phyloP scores from a whole-genome alignment of 2,329 filamentous ascomycete species.

The Gnomoniopsis sp. region DNA sequence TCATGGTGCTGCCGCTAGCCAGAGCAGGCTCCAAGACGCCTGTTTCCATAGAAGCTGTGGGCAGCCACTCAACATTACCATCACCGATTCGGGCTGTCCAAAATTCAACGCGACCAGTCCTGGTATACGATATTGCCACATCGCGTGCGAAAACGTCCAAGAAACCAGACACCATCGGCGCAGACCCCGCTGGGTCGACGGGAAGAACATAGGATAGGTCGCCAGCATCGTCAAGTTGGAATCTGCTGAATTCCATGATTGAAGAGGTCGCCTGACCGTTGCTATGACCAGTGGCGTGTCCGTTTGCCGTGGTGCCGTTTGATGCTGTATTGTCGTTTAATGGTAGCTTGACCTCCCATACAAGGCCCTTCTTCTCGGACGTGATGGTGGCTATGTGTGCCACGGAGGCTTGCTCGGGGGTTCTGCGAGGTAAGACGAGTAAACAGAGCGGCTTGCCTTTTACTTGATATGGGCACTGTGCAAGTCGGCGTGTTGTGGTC shows the following conservation, averaged over 20 bases:
- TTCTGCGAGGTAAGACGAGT: constrained; percentile 64
- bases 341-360: constrained; percentile 73
- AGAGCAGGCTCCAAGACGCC: constrained; percentile 69
- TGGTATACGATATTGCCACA: constrained; percentile 80
- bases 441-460: constrained; percentile 75
- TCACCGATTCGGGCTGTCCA: constrained; percentile 78
- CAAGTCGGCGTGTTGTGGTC: constrained; percentile 55
- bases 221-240: constrained; percentile 61
- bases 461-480: constrained; percentile 54
- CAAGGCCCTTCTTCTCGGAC: constrained; percentile 72
- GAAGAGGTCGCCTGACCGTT: constrained; percentile 35
- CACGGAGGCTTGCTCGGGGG: constrained; percentile 52
- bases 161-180: constrained; percentile 69
- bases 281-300: constrained; percentile 18
- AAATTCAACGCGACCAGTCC: constrained; percentile 70
- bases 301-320: constrained; percentile 8
- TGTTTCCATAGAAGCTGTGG: constrained; percentile 79
- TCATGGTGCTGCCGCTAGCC: constrained; percentile 79
- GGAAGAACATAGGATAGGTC: constrained; percentile 67
- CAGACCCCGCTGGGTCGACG: constrained; percentile 79
- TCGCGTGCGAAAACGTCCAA: constrained; percentile 84
- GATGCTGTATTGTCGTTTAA: constrained; percentile 29
- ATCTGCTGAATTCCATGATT: constrained; percentile 66
- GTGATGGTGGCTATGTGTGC: constrained; percentile 80
- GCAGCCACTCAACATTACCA: constrained; percentile 72